Conservation (phyloP, 2,329 filamentous ascomycete species). For the Exophiala sp. region DNA sequence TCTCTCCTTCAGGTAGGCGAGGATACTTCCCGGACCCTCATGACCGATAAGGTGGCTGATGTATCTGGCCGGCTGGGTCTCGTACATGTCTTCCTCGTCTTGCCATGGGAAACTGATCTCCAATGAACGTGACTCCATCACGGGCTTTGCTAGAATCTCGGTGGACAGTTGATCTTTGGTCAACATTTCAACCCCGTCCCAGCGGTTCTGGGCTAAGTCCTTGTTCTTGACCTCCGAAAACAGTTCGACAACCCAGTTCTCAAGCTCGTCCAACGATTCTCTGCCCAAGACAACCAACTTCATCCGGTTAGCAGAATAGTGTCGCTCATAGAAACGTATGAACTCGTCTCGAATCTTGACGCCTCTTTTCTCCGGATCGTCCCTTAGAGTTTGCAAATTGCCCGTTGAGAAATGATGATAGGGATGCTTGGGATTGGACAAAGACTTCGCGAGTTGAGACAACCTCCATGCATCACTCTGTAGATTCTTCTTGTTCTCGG, state of each 20-base stretch:
- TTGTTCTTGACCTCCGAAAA: slow-evolving; percentile 81
- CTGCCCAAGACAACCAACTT: slow-evolving; percentile 81
- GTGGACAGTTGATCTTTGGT: slow-evolving; percentile 57
- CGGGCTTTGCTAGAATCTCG: slow-evolving; percentile 81
- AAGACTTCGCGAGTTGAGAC: slow-evolving; percentile 77
- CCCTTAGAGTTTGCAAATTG: slow-evolving; percentile 79
- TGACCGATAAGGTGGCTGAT: slow-evolving; percentile 86
- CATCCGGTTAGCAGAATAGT: slow-evolving; percentile 92
- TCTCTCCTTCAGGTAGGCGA: slow-evolving; percentile 82
- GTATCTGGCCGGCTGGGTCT: slow-evolving; percentile 77
- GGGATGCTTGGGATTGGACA: slow-evolving; percentile 82
- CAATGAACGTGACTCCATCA: slow-evolving; percentile 77
- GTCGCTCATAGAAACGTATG: slow-evolving; percentile 80
- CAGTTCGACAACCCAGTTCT: slow-evolving; percentile 76
- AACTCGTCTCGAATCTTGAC: slow-evolving; percentile 86
- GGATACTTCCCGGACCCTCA: slow-evolving; percentile 85
- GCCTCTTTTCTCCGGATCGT: slow-evolving; percentile 68
- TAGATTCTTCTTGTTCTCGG: slow-evolving; percentile 95
- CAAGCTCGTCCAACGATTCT: slow-evolving; percentile 73
- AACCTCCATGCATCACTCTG: slow-evolving; percentile 85
- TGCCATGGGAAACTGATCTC: slow-evolving; percentile 78
- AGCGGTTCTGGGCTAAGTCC: slow-evolving; percentile 61
- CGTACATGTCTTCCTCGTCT: slow-evolving; percentile 73
- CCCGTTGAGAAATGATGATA: slow-evolving; percentile 90
- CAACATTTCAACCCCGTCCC: slow-evolving; percentile 55